These are phyloP conservation scores for Blastomyces percursus DNA, from an alignment of 2,329 filamentous ascomycete species.

Conservation along the genomic window DNA sequence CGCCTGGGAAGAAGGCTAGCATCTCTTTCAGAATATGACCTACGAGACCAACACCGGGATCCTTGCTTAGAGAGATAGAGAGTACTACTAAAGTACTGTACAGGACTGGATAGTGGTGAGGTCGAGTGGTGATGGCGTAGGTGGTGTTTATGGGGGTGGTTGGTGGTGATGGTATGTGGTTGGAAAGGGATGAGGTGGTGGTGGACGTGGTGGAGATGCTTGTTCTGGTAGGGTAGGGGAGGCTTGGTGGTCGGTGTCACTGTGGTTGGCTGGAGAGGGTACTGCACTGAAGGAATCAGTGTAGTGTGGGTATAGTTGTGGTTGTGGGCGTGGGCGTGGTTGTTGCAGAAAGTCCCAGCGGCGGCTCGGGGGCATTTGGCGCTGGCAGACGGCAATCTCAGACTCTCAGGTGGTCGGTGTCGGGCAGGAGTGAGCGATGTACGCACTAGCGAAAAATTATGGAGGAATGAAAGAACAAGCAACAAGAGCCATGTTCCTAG, in stretches of 20 bases:
- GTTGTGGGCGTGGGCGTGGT: not conserved
- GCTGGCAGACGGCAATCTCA: not conserved
- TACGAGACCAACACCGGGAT: not conserved
- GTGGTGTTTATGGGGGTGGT: not conserved
- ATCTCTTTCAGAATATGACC: constrained; percentile 21
- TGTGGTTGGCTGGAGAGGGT: not conserved
- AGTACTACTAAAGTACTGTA: not conserved
- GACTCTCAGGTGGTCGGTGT: not conserved
- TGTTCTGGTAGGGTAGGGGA: too few relatives aligned
- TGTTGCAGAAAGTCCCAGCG: not conserved
- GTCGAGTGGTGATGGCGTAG: not conserved
- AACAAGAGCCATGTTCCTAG: constrained; percentile 6
- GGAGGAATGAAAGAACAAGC: not conserved
- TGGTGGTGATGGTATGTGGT: constrained; percentile 2
- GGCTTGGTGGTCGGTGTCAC: too few relatives aligned
- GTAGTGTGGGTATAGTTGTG: not conserved
- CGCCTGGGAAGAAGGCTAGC: constrained; percentile 22
- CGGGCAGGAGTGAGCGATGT: too few relatives aligned
- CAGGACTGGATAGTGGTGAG: not conserved
- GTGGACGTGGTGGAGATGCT: not conserved
- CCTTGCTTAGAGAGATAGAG: not conserved
- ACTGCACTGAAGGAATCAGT: not conserved
- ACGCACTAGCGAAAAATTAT: not conserved
- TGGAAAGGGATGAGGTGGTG: constrained; percentile 10
- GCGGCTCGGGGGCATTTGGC: not conserved